Percentiles rank a stretch among this genome's conserved stretches.
Conservation (phyloP, 768 basidiomycete genomes). For the Hemileccinum impolitum region DNA sequence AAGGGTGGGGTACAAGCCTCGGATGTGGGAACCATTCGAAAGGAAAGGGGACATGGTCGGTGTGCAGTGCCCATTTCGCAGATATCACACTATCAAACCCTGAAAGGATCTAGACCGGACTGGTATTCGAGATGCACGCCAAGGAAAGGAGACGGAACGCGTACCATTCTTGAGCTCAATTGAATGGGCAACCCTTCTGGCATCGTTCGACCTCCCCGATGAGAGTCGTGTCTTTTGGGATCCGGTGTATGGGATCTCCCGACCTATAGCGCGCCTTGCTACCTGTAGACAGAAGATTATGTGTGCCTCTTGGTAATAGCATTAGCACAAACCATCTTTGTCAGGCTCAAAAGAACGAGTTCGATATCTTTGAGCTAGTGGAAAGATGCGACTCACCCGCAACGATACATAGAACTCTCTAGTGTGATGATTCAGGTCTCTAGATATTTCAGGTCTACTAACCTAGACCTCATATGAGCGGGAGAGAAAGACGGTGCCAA, state of each 20-base stretch:
- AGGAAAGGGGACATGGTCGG: slow-evolving; percentile 14
- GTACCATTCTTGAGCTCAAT: slow-evolving; percentile 16
- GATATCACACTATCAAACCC: slow-evolving; percentile 13
- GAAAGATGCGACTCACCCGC: slow-evolving; percentile 5
- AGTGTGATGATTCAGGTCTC: slow-evolving; percentile 10
- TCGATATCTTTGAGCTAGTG: no score
- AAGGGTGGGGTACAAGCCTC: slow-evolving; percentile 16
- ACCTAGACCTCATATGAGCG: background rate
- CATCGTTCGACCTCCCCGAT: slow-evolving; percentile 12
- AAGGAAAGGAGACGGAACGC: background rate
- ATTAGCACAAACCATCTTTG: background rate
- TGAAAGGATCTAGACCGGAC: slow-evolving; percentile 2
- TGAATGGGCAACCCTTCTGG: slow-evolving; percentile 6
- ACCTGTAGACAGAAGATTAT: background rate
- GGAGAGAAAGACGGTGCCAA: background rate
- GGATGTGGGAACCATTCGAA: slow-evolving; percentile 8
- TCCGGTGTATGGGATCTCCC: background rate
- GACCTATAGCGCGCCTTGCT: background rate
- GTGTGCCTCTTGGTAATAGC: no score
- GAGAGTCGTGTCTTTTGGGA: slow-evolving; percentile 11
- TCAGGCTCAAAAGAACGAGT: background rate
- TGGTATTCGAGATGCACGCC: background rate
- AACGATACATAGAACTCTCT: slow-evolving; percentile 10
- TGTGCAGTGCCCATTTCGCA: no score
- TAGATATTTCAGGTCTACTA: slow-evolving; percentile 12